Evolutionary conservation across 192 early-diverging fungal genomes (phyloP).

Genomic region (Kickxella alabastrina): DNA sequence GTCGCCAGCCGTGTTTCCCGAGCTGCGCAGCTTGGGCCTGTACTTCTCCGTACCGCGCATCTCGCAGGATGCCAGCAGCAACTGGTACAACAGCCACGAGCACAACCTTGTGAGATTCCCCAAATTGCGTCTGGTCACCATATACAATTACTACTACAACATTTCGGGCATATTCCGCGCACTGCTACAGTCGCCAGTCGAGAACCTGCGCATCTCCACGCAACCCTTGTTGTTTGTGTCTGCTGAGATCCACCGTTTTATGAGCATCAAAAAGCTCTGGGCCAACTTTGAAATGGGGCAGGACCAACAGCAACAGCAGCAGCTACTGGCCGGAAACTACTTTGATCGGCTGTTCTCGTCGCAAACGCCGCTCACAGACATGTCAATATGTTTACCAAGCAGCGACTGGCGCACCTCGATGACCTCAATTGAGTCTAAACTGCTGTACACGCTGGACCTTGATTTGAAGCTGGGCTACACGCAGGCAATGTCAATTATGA

Average conservation of each 20-base stretch:
- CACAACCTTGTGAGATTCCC: neutral
- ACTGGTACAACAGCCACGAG: neutral
- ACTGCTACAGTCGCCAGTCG: neutral
- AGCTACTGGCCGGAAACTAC: too few relatives aligned
- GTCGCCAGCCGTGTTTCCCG: neutral
- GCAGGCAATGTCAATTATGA: neutral
- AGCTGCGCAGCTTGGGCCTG: neutral
- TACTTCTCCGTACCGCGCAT: neutral
- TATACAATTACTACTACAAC: slow-evolving; percentile 4
- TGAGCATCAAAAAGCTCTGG: neutral
- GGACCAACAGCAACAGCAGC: too few relatives aligned
- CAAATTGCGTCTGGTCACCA: neutral
- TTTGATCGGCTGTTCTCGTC: neutral
- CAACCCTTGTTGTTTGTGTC: neutral
- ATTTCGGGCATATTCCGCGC: neutral
- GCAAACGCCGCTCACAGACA: neutral
- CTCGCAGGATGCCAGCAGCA: neutral
- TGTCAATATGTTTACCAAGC: neutral
- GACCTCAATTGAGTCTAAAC: neutral
- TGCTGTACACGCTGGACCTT: neutral
- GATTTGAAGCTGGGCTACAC: neutral
- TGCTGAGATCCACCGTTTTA: neutral
- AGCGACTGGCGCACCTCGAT: neutral
- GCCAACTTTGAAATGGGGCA: neutral
- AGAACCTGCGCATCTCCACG: neutral